Evolutionary conservation across 164 flowering plant species (phyloP), one percentile per base, ranked within the genome.

Genomic region (Kalanchoe fedtschenkoi): DNA sequence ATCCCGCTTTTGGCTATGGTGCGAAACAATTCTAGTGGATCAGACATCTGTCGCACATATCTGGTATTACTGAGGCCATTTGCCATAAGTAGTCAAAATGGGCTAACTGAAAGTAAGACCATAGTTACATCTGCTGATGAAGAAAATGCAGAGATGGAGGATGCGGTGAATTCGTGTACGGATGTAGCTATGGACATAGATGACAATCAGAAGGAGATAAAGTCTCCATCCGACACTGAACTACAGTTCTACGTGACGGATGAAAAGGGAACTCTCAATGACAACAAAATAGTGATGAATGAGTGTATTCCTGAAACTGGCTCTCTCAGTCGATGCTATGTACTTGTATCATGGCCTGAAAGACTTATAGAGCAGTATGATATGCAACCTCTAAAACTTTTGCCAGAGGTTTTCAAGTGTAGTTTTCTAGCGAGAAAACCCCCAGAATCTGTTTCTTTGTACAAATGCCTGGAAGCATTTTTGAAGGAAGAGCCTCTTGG

Each of bases 401-500:
- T 83, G 8, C 93, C 96, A 1, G 93, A 88, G 75, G 73, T 89
- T 64, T 87, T 70, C 68, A 89, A 82, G 74, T 72, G 85, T 41
- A 80, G 83, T 28, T 75, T 78, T 66, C 74, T 77, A 33, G 61
- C 76, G 22, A 89, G 71, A 71, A 80, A 69, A 69, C 79, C 88
- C 58, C 96, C 81, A 66, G 97, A 92, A 46, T 69, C 89, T 41
- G 83, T 88, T 60, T 85, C 97, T 59, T 68, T 92, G 54, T 89
- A 85, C 71, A 79, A 77, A 59, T 92, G 98, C 73, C 89, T 92
- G 62, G 95, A 89, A 74, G 96, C 97, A 55, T 92, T 92, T 70
- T 70, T 92, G 62, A 88, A 79, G 75, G 98, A 92, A 76, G 97
- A 92, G 80, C 98, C 96, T 64, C 79, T 92, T 60, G 97, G 98